These are phyloP conservation scores for Venturia aucupariae DNA, from an alignment of 2,329 filamentous ascomycete species.

Conservation along the genomic window DNA sequence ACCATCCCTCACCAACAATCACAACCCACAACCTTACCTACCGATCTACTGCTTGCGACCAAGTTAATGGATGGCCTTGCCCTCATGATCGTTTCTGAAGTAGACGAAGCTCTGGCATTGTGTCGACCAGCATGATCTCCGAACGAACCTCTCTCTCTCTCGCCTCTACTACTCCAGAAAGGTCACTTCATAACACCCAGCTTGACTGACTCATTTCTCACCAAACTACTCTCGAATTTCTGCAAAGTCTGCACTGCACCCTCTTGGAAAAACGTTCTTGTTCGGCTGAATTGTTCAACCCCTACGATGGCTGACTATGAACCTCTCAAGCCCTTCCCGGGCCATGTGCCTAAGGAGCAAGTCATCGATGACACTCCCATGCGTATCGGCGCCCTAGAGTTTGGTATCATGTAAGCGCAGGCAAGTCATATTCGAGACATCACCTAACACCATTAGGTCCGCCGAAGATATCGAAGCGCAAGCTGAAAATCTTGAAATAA, in stretches of 20 bases:
- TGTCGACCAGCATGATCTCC: background rate
- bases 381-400: slow-evolving; percentile 86
- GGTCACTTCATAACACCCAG: slow-evolving; percentile 1
- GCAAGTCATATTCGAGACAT: background rate
- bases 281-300: background rate
- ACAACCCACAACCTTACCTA: no score
- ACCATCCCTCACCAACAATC: background rate
- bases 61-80: background rate
- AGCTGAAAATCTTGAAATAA: slow-evolving; percentile 76
- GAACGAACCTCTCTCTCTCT: background rate
- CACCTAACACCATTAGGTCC: slow-evolving; percentile 46
- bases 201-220: background rate
- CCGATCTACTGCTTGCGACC: background rate
- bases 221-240: background rate
- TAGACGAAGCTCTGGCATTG: background rate
- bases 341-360: slow-evolving; percentile 58
- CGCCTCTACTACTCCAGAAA: background rate
- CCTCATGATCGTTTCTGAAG: background rate
- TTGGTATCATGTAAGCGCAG: slow-evolving; percentile 69
- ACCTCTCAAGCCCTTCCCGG: slow-evolving; percentile 3
- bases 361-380: slow-evolving; percentile 82
- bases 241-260: background rate
- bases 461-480: slow-evolving; percentile 94
- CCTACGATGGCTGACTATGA: background rate
- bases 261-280: background rate